These are phyloP conservation scores for Calonectria pauciramosa DNA, from an alignment of 2,329 filamentous ascomycete species.

Conservation along the genomic window DNA sequence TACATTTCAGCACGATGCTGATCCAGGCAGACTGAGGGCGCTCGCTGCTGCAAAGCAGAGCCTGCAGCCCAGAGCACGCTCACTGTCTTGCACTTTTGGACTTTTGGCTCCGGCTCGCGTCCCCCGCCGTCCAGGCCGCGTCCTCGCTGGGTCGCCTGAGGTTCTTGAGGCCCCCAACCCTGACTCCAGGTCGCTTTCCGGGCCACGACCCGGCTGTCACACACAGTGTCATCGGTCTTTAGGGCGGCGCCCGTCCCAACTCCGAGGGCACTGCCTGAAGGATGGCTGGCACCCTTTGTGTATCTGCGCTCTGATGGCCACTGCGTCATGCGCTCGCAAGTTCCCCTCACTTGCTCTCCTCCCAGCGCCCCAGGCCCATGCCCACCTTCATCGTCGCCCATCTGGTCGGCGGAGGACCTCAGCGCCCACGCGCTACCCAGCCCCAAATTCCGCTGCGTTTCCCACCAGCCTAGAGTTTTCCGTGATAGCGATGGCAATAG, in stretches of 20 bases:
- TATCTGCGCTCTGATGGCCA: background rate
- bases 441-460: background rate
- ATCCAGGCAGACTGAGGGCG: background rate
- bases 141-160: slow-evolving; percentile 10
- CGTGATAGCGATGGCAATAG: background rate
- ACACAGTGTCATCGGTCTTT: slow-evolving; percentile 11
- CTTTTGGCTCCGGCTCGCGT: background rate
- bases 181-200: background rate
- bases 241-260: slow-evolving; percentile 8
- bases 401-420: background rate
- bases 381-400: background rate
- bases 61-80: background rate
- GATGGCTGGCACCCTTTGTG: background rate
- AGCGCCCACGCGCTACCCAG: background rate
- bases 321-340: background rate
- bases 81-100: slow-evolving; percentile 1
- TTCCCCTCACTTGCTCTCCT: slow-evolving; percentile 1
- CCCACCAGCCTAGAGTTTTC: background rate
- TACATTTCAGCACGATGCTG: slow-evolving; percentile 46
- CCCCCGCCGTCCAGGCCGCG: background rate
- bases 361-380: background rate
- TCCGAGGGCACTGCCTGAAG: background rate
- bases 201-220: background rate
- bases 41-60: background rate
- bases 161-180: slow-evolving; percentile 3